Evolutionary conservation across 176 grass and related monocot genomes (phyloP).

Genomic region (Miscanthus lutarioriparius): DNA sequence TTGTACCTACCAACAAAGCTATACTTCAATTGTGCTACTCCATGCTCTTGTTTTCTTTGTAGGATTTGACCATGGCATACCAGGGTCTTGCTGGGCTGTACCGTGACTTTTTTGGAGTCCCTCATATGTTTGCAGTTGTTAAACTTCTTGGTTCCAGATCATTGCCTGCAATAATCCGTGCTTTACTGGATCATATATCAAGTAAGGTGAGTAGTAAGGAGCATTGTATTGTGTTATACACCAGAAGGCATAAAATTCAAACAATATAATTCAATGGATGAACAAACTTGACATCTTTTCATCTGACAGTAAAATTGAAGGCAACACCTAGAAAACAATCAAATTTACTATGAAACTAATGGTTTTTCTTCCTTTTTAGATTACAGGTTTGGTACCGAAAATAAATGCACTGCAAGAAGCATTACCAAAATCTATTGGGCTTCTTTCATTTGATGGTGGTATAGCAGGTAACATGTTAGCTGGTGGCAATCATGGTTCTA

Average conservation of each 20-base stretch:
- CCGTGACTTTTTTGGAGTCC: slow-evolving; percentile 92
- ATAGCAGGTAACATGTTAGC: slow-evolving; percentile 68
- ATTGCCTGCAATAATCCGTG: slow-evolving; percentile 91
- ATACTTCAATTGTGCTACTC: slow-evolving; percentile 27
- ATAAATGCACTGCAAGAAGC: slow-evolving; percentile 86
- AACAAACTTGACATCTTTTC: slow-evolving; percentile 8
- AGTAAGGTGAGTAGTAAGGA: slow-evolving; percentile 66
- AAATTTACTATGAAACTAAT: slow-evolving; percentile 31
- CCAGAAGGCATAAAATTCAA: slow-evolving; percentile 25
- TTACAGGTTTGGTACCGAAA: slow-evolving; percentile 87
- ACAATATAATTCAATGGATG: neutral
- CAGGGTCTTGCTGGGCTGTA: slow-evolving; percentile 75
- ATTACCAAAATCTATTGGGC: slow-evolving; percentile 85
- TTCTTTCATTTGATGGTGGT: slow-evolving; percentile 98
- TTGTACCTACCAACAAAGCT: slow-evolving; percentile 20
- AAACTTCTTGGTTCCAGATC: slow-evolving; percentile 96
- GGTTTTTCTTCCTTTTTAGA: slow-evolving; percentile 54
- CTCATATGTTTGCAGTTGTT: slow-evolving; percentile 97
- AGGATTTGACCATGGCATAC: slow-evolving; percentile 91
- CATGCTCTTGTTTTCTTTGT: slow-evolving; percentile 37
- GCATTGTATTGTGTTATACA: slow-evolving; percentile 12
- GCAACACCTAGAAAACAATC: neutral
- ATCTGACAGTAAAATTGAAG: slow-evolving; percentile 11
- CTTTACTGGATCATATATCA: slow-evolving; percentile 96
- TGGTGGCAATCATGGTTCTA: slow-evolving; percentile 15